Conservation (phyloP, 805 yeast species). For the Zygosaccharomyces rouxii region DNA sequence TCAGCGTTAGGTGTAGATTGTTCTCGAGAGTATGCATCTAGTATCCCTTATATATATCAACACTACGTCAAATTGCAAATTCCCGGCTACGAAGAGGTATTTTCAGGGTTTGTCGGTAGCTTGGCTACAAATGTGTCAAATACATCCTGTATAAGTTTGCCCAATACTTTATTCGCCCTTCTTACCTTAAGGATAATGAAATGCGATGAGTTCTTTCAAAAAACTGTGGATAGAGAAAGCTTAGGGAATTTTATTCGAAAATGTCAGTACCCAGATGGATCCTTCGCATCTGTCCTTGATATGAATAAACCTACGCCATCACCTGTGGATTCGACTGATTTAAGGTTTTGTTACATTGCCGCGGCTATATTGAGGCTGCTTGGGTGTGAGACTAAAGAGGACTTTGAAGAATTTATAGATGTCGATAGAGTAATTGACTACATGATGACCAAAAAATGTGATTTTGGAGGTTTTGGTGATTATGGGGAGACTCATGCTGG, state of each 20-base stretch:
- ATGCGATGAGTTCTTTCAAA: constrained; percentile 38
- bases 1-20: constrained; percentile 29
- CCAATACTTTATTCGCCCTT: constrained; percentile 71
- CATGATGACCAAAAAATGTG: constrained; percentile 37
- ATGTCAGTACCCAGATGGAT: constrained; percentile 62
- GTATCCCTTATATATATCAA: constrained; percentile 29
- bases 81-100: constrained; percentile 22
- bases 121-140: constrained; percentile 13
- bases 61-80: constrained; percentile 32
- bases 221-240: constrained; percentile 37
- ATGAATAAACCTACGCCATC: constrained; percentile 31
- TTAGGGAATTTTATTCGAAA: constrained; percentile 50
- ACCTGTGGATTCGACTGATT: constrained; percentile 56
- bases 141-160: constrained; percentile 48
- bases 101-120: constrained; percentile 31
- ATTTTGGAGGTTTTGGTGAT: constrained; percentile 70
- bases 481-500: constrained; percentile 79
- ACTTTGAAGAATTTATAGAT: constrained; percentile 41
- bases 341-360: constrained; percentile 73
- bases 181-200: constrained; percentile 53
- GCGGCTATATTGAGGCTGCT: constrained; percentile 53
- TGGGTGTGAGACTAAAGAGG: constrained; percentile 24
- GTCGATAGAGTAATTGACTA: constrained; percentile 37
- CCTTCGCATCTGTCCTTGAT: constrained; percentile 48
- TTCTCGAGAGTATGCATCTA: constrained; percentile 26